Conservation (phyloP, 352 stramenopile genomes). For the Aphanomyces stellatus region DNA sequence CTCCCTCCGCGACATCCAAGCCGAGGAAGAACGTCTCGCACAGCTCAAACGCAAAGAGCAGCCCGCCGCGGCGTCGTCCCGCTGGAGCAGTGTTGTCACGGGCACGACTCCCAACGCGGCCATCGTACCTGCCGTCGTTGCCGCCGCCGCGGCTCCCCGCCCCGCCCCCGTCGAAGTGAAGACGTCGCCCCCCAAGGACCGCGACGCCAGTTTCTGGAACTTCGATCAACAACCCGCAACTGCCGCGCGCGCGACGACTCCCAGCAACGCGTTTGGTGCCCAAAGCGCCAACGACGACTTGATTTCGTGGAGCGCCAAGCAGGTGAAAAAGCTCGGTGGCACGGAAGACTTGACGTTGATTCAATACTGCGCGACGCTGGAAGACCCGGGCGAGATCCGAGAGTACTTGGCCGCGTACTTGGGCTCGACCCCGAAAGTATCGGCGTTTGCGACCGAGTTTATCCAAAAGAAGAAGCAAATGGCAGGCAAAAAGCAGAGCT, state of each 20-base stretch:
- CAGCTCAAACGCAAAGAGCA: conserved; percentile 32
- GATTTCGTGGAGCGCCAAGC: conserved; percentile 69
- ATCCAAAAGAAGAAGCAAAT: conserved; percentile 88
- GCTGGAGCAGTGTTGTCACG: conserved; percentile 79
- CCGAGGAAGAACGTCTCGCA: conserved; percentile 71
- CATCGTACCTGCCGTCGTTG: conserved; percentile 12
- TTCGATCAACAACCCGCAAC: conserved; percentile 40
- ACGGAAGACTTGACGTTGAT: conserved; percentile 80
- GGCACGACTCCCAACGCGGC: conserved; percentile 45
- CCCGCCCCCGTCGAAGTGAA: conserved; percentile 18
- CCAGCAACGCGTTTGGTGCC: conserved; percentile 1
- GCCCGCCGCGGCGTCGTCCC: conserved; percentile 30
- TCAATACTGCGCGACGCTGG: conserved; percentile 93
- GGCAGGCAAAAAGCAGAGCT: conserved; percentile 26
- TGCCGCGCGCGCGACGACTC: conserved; percentile 24
- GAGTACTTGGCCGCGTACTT: conserved; percentile 95
- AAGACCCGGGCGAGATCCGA: conserved; percentile 90
- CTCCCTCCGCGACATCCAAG: conserved; percentile 74
- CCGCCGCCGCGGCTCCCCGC: too few relatives aligned
- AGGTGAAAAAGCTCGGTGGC: conserved; percentile 65
- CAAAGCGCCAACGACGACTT: conserved; percentile 36
- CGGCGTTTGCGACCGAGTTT: conserved; percentile 96
- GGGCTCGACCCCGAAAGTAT: conserved; percentile 93
- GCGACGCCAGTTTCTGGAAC: conserved; percentile 78
- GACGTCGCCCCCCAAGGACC: conserved; percentile 31